A percentile compares a stretch with the other conserved stretches of the same genome.
These are phyloP conservation scores for Dryas integrifolia DNA, from an alignment of 331 rosid genomes.

Conservation along the genomic window DNA sequence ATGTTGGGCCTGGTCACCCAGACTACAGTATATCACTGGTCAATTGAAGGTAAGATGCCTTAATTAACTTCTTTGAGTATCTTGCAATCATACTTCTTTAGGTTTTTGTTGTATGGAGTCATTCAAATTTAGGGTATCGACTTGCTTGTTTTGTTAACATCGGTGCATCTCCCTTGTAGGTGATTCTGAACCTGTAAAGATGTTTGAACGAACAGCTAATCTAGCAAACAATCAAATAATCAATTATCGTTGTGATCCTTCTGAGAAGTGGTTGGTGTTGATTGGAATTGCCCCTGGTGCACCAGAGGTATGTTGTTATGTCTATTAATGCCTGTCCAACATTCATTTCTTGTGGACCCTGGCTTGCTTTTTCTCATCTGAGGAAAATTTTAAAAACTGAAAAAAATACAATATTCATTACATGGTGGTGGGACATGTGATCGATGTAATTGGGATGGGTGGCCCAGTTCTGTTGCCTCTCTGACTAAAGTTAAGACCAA, in stretches of 20 bases:
- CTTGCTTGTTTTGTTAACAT: neutral
- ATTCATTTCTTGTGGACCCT: neutral
- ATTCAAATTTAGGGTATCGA: neutral
- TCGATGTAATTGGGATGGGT: neutral
- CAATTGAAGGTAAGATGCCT: constrained; percentile 70
- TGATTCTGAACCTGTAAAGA: constrained; percentile 90
- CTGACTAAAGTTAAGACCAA: neutral
- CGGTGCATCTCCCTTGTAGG: constrained; percentile 46
- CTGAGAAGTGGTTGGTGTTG: constrained; percentile 99
- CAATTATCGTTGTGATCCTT: constrained; percentile 91
- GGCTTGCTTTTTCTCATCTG: neutral
- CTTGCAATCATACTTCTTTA: neutral
- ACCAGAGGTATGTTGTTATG: constrained; percentile 64
- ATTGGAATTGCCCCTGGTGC: constrained; percentile 99
- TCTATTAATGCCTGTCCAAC: constrained; percentile 19
- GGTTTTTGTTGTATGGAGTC: constrained; percentile 19
- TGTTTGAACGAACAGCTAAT: constrained; percentile 95
- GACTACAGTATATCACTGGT: constrained; percentile 94
- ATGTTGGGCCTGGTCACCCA: constrained; percentile 91
- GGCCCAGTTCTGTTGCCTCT: neutral
- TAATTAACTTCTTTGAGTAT: constrained; percentile 5
- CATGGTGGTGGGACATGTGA: neutral
- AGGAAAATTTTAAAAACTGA: neutral
- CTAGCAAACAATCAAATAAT: constrained; percentile 91
- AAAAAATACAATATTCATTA: neutral